Evolutionary conservation across 306 rosid species (phyloP).

Genomic region (Citrullus colocynthis): DNA sequence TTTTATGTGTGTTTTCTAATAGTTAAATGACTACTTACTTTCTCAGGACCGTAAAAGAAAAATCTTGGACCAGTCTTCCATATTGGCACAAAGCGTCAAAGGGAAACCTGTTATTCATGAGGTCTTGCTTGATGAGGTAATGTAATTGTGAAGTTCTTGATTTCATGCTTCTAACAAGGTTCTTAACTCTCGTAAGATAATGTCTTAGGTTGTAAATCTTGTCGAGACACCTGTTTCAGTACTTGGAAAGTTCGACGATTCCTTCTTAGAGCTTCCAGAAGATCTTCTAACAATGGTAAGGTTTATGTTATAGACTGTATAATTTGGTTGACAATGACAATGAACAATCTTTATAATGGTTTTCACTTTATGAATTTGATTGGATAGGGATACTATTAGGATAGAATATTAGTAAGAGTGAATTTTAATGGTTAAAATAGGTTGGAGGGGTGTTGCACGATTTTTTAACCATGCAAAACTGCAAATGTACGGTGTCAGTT

Average conservation of each 20-base stretch:
- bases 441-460: too few species aligned
- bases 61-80: conserved; percentile 46
- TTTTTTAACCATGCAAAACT: too few species aligned
- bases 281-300: conserved; percentile 89
- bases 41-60: conserved; percentile 57
- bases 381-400: neutral
- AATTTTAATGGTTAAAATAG: neutral
- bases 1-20: neutral
- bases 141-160: conserved; percentile 11
- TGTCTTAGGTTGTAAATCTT: conserved; percentile 73
- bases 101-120: conserved; percentile 49
- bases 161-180: conserved; percentile 9
- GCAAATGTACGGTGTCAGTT: too few species aligned
- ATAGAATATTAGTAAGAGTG: neutral
- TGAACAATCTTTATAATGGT: neutral
- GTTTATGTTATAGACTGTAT: neutral
- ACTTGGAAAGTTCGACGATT: conserved; percentile 68
- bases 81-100: conserved; percentile 59
- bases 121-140: conserved; percentile 78
- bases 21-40: conserved; percentile 1
- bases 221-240: conserved; percentile 90
- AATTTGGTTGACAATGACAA: neutral
- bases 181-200: neutral
- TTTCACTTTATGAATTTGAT: neutral
- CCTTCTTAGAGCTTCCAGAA: conserved; percentile 87